These are phyloP conservation scores for Ampelomyces quisqualis DNA, from an alignment of 2,329 filamentous ascomycete genomes.

Conservation along the genomic window DNA sequence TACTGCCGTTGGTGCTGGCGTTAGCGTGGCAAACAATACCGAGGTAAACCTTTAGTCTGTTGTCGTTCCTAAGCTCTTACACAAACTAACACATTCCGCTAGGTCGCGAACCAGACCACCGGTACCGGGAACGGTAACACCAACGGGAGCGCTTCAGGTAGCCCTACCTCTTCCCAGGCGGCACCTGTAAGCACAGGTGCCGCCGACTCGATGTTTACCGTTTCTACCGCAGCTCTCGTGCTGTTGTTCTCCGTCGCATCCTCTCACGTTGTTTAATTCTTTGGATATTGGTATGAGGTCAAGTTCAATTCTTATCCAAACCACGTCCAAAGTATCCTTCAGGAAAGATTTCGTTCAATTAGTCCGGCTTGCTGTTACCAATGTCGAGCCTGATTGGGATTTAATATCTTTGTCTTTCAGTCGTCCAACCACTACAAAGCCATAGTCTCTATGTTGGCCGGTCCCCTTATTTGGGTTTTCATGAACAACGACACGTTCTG, in stretches of 20 bases:
- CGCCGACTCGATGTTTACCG: neutral
- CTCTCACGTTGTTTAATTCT: neutral
- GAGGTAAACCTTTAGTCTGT: neutral
- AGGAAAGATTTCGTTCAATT: too few relatives aligned
- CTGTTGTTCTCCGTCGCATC: neutral
- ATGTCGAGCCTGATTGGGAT: too few relatives aligned
- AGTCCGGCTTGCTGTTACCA: too few relatives aligned
- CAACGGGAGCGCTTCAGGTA: neutral
- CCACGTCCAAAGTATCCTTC: neutral
- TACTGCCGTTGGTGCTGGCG: slow-evolving; percentile 36
- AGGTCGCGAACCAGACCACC: neutral
- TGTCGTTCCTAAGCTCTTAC: too few relatives aligned
- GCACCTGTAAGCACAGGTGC: neutral
- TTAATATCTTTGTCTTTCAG: too few relatives aligned
- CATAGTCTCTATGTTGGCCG: too few relatives aligned
- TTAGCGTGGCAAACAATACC: neutral
- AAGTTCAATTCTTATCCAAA: neutral
- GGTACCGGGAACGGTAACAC: neutral
- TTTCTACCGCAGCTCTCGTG: neutral
- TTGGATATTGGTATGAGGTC: neutral
- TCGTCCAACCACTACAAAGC: too few relatives aligned
- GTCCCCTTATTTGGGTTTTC: too few relatives aligned
- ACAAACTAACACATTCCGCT: too few relatives aligned
- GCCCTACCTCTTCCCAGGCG: neutral
- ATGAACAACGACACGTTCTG: too few relatives aligned